Percentiles rank a stretch among this genome's conserved stretches.
Conservation (phyloP, 208 protist species). For the Strigomonas culicis region DNA sequence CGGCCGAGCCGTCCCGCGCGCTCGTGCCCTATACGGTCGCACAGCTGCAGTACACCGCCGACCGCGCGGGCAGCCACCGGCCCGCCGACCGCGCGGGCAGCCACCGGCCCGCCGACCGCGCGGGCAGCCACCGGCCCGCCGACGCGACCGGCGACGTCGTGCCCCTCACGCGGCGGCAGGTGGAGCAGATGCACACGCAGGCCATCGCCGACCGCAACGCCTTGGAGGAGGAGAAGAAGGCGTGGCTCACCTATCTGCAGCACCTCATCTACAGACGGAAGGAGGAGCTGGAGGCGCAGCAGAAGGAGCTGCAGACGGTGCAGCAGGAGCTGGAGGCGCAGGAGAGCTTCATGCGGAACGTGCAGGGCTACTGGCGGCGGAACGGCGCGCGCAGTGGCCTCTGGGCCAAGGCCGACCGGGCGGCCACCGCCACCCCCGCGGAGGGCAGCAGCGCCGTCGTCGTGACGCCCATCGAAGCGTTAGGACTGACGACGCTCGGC, state of each 20-base stretch:
- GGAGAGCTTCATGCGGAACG: background rate
- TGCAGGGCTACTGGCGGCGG: background rate
- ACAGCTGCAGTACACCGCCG: no score
- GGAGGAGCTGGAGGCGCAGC: background rate
- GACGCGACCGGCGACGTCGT: no score
- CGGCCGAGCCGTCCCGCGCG: no score
- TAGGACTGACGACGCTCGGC: conserved; percentile 30
- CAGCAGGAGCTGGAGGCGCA: conserved; percentile 33
- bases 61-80: background rate
- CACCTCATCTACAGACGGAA: conserved; percentile 10
- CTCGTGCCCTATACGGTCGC: no score
- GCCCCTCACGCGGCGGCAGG: background rate
- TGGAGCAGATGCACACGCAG: background rate
- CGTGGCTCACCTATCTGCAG: conserved; percentile 11
- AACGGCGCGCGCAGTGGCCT: no score
- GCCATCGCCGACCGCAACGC: background rate
- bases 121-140: background rate
- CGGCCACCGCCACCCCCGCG: background rate
- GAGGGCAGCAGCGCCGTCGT: background rate
- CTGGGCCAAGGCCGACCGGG: background rate
- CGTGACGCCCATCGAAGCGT: conserved; percentile 3
- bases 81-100: background rate
- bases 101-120: background rate
- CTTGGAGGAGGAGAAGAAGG: background rate
- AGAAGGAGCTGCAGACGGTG: conserved; percentile 18